Base-by-base conservation (phyloP, 2,329 filamentous ascomycete genomes). In the Sordariomycetes sp. region DNA sequence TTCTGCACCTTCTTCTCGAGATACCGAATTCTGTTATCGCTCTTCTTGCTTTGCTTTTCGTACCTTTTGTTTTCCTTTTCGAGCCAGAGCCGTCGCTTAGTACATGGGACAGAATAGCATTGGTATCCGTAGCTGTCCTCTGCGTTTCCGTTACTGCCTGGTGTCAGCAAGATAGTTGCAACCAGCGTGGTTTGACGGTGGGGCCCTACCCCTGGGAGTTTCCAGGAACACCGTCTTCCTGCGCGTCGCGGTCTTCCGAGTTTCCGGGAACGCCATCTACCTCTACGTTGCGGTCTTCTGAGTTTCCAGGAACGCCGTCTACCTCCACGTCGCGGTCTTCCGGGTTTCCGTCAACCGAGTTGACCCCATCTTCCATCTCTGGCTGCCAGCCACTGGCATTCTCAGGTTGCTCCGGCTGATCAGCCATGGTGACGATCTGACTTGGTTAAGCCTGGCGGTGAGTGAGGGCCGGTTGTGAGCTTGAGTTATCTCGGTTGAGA, bases 321-420 rank as follows among this genome's bases (percentile, higher is more conserved):
- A 10, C 40, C 16, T 24, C 54, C 10, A 3, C 40, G 18, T 32
- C 24, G 20, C 6, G 16, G 1, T 50, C 54, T 32, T 28, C 37
- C 3, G 12, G 24, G 28, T 34, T 14, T 12, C 20, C 53, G 25
- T 54, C 28, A 12, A 54, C 54, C 24, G 54, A 56, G 16, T 56
- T 50, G 6, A 46, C 54, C 16, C 25, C 54, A 10, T 56, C 54
- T 32, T 56, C 54, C 7, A 56, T 14, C 14, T 35, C 24, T 3
- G 54, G 37, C n/a, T 20, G 28, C 54, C 54, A 56, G n/a, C 16
- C 24, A n/a, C n/a, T 28, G 54, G 22, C 12, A 8, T 14, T n/a
- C 22, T 18, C 18, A 8, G 28, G 16, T 3, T 8, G 52, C 18
- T 54, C 7, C 3, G 52, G 61, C 62, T 59, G 61, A 61, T 55